Evolutionary conservation across 2,329 filamentous ascomycete genomes (phyloP), one percentile per base, ranked within the genome.

Genomic region (Paecilomyces sp.): DNA sequence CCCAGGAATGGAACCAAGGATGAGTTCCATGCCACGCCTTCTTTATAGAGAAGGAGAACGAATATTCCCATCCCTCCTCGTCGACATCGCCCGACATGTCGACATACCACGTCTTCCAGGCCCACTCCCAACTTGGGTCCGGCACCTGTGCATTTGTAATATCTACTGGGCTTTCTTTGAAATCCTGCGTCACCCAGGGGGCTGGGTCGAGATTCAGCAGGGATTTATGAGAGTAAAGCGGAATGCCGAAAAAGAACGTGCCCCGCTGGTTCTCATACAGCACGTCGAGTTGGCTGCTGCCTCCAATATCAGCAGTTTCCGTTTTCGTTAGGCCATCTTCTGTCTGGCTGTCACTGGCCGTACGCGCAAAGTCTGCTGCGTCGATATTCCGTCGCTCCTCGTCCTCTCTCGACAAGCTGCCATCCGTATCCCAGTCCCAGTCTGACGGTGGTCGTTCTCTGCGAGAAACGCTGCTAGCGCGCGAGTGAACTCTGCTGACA

Each of bases 211-310:
- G 84, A 62, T 90, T 89, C 36, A 96, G 86, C 1, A 99, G 82
- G 1, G 92, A 93, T 63, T 88, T 88, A 7, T 86, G 84, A 1
- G 92, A 96, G 79, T 97, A 99, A n/a, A 95, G 82, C 0, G 92
- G 88, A 12, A 92, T 84, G 30, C 94, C 93, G 68, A 93, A 97
- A 62, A 96, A 80, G 70, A 97, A 96, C 47, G 86, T 87, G 11
- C 94, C 94, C 60, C 94, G 85, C 77, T 99, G 90, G 70, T 99
- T 99, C 74, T 99, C 94, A 74, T 96, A 97, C 0, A 99, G 80
- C 4, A 97, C 84, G 64, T 99, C 94, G 62, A 97, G 86, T 30
- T 84, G 87, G 2, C 71, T 74, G 50, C 11, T 53, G 22, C 18
- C 28, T 15, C 22, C 28, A 24, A 25, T 1, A n/a, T 28, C 15